Conservation (phyloP, 306 rosid genomes). For the Fagus sylvatica region DNA sequence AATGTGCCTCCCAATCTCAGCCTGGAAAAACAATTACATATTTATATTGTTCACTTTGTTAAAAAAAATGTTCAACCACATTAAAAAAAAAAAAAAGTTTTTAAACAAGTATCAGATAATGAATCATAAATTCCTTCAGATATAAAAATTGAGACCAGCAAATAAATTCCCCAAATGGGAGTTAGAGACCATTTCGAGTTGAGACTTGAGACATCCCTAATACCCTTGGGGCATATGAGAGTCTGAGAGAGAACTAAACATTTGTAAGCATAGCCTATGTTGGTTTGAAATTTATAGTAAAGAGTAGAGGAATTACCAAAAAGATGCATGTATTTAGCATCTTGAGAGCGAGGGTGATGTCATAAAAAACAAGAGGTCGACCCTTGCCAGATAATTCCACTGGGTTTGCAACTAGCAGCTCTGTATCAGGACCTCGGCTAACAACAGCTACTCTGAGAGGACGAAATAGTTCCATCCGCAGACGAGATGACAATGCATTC, state of each 20-base stretch:
- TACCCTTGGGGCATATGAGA: background rate
- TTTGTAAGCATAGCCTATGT: constrained; percentile 14
- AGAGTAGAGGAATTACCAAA: constrained; percentile 57
- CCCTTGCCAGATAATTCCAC: constrained; percentile 92
- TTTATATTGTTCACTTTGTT: background rate
- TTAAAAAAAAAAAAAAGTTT: background rate
- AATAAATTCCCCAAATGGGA: background rate
- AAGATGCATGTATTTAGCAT: constrained; percentile 68
- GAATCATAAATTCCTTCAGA: background rate
- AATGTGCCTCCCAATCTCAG: constrained; percentile 73
- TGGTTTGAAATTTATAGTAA: background rate
- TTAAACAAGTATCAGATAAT: background rate
- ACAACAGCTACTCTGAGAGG: constrained; percentile 83
- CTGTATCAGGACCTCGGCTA: constrained; percentile 84
- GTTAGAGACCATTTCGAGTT: background rate
- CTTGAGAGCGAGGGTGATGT: constrained; percentile 86
- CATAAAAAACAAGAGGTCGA: constrained; percentile 85
- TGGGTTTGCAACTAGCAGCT: constrained; percentile 90
- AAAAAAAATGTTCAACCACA: background rate
- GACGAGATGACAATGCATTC: constrained; percentile 61
- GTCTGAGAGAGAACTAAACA: background rate
- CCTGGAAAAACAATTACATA: constrained; percentile 46
- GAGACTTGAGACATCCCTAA: background rate
- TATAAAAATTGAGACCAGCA: background rate
- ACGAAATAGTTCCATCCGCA: constrained; percentile 67